These are phyloP conservation scores for Phoenix roebelenii DNA, from an alignment of 176 grass and related monocot genomes.

Conservation along the genomic window DNA sequence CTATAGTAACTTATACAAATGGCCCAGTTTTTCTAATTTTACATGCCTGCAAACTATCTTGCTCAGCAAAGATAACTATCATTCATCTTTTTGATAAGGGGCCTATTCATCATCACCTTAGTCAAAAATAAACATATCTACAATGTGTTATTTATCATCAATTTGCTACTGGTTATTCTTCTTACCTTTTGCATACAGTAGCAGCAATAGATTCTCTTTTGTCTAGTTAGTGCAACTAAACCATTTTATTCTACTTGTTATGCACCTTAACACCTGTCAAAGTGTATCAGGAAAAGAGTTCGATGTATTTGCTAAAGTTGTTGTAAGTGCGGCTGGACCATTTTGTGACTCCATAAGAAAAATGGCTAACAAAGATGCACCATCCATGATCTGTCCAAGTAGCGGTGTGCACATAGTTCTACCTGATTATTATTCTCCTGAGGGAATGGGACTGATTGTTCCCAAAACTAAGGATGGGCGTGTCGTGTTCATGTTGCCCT, in stretches of 20 bases:
- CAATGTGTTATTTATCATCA: too few species aligned
- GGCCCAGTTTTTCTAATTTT: too few species aligned
- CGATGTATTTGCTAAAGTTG: constrained; percentile 70
- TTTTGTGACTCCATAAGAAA: constrained; percentile 86
- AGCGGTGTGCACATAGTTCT: constrained; percentile 91
- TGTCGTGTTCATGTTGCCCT: constrained; percentile 92
- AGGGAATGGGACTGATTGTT: constrained; percentile 89
- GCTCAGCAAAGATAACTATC: too few species aligned
- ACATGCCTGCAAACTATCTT: too few species aligned
- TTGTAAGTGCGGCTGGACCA: constrained; percentile 75
- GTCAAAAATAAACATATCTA: too few species aligned
- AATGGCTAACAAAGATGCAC: constrained; percentile 63
- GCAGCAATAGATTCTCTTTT: too few species aligned
- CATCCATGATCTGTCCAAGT: constrained; percentile 71
- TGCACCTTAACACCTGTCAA: constrained; percentile 18
- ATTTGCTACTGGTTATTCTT: too few species aligned
- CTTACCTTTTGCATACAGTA: too few species aligned
- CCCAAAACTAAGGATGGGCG: constrained; percentile 99
- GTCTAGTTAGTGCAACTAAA: too few species aligned
- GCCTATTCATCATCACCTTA: too few species aligned
- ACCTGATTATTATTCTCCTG: constrained; percentile 93
- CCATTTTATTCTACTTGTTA: neutral
- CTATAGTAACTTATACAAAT: too few species aligned
- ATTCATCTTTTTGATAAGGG: too few species aligned
- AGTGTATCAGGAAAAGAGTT: constrained; percentile 58